Evolutionary conservation across 2,329 filamentous ascomycete species (phyloP), one percentile per base, ranked within the genome.

Genomic region (Lachnellula subtilissima): DNA sequence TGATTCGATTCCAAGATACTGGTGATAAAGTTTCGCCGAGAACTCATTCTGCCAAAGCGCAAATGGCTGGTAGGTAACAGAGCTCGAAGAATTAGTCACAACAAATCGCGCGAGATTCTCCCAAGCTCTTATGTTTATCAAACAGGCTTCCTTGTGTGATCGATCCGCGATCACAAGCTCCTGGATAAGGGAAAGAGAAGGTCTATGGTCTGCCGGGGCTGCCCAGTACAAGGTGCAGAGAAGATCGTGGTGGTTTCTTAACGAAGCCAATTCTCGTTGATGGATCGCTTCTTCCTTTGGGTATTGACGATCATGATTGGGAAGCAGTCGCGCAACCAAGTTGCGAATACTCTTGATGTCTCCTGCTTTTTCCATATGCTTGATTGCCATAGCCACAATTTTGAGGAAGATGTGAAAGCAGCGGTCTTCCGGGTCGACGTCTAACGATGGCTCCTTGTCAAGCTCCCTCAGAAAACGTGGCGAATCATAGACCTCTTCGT

Each of bases 371-470:
- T 71, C 73, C 40, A 87, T 71, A 46, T 76, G 76, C 47, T 75
- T 74, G 45, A 87, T 81, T 37, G 78, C 77, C 49, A 85, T 63
- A 1, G 79, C 84, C 37, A 87, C 69, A 15, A 86, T 75, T 66
- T 88, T 88, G 50, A 88, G 73, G 52, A 87, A 85, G 22, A 87
- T 78, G 64, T 87, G 84, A 62, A 88, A 88, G 64, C 83, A 87
- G 19, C 76, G 75, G 64, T 88, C 85, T 43, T 79, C 76, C 1
- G 75, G 71, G 17, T 80, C 75, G 14, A 85, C 69, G 1, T 70
- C 70, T 5, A 87, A 69, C 0, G 73, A 77, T 1, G 80, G 25
- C 1, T 62, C 61, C 39, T 54, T 56, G 69, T 73, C 61, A 2
- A 88, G 76, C 17, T 81, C 72, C 48, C 85, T 82, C 0, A 88